Conservation (phyloP, 192 early-diverging fungal genomes). For the Coemansia sp. region DNA sequence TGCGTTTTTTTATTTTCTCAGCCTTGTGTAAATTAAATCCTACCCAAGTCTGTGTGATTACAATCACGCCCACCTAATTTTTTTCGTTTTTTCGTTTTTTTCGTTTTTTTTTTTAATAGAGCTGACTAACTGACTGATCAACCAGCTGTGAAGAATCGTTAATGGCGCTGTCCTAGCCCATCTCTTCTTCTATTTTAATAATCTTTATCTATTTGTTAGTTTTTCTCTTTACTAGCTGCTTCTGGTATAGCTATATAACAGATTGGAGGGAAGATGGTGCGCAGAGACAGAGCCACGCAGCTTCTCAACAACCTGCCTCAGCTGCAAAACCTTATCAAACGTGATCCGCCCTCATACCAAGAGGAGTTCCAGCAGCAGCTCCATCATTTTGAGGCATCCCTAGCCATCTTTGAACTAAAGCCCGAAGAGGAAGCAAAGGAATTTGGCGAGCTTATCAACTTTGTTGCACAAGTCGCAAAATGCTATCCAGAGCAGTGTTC, state of each 20-base stretch:
- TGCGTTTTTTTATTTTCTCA: background rate
- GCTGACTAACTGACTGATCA: too few relatives aligned
- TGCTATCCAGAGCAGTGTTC: conserved; percentile 86
- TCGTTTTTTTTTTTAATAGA: background rate
- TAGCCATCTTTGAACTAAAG: conserved; percentile 88
- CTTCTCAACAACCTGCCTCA: conserved; percentile 82
- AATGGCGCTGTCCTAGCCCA: background rate
- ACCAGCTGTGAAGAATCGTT: background rate
- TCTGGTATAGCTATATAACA: background rate
- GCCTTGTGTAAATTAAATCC: background rate
- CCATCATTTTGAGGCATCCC: conserved; percentile 85
- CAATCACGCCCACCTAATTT: background rate
- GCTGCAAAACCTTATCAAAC: conserved; percentile 97
- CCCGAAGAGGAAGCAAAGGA: conserved; percentile 78
- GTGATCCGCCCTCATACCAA: conserved; percentile 89
- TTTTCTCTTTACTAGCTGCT: background rate
- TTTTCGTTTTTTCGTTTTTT: background rate
- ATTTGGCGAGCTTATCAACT: conserved; percentile 87
- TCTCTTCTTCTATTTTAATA: background rate
- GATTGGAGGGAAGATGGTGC: conserved; percentile 26
- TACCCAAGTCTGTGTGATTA: background rate
- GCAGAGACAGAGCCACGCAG: conserved; percentile 37
- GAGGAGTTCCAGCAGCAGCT: conserved; percentile 95
- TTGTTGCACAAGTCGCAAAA: conserved; percentile 83
- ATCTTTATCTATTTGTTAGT: background rate